A percentile compares a stretch with the other conserved stretches of the same genome.
Conservation (phyloP, 192 early-diverging fungal genomes). For the Coemansia sp. region DNA sequence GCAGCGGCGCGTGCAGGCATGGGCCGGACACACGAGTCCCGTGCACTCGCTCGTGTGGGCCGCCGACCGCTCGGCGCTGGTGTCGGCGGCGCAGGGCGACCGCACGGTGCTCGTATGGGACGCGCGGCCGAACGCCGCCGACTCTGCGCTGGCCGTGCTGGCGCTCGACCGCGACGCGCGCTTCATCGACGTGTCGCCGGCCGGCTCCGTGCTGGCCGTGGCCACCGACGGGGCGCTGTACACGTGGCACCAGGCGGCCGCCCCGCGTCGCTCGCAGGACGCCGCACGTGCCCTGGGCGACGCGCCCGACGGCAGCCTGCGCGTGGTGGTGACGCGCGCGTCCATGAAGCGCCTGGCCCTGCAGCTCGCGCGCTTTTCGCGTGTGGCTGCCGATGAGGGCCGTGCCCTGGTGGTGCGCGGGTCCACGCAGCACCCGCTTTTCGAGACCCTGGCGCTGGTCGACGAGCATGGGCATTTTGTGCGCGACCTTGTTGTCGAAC, state of each 20-base stretch:
- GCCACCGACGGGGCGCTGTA: conserved; percentile 25
- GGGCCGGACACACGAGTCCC: conserved; percentile 32
- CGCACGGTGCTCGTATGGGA: conserved; percentile 45
- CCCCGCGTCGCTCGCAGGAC: conserved; percentile 10
- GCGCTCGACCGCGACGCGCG: conserved; percentile 23
- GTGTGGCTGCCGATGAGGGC: conserved; percentile 26
- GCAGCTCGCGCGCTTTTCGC: conserved; percentile 40
- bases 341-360: conserved; percentile 5
- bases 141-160: conserved; percentile 22
- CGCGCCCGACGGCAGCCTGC: conserved; percentile 28
- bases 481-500: conserved; percentile 14
- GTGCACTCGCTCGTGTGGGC: conserved; percentile 39
- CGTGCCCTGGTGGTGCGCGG: conserved; percentile 40
- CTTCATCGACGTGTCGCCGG: conserved; percentile 23
- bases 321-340: conserved; percentile 6
- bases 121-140: conserved; percentile 3
- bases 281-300: conserved; percentile 10
- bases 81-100: conserved; percentile 33
- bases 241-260: conserved; percentile 38
- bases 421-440: conserved; percentile 26
- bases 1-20: conserved; percentile 5
- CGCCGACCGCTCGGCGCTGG: conserved; percentile 27
- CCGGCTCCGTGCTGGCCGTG: conserved; percentile 39
- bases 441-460: conserved; percentile 37
- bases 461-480: conserved; percentile 30